Evolutionary conservation across 2,329 filamentous ascomycete species (phyloP).

Genomic region (Microsporum audouinii): DNA sequence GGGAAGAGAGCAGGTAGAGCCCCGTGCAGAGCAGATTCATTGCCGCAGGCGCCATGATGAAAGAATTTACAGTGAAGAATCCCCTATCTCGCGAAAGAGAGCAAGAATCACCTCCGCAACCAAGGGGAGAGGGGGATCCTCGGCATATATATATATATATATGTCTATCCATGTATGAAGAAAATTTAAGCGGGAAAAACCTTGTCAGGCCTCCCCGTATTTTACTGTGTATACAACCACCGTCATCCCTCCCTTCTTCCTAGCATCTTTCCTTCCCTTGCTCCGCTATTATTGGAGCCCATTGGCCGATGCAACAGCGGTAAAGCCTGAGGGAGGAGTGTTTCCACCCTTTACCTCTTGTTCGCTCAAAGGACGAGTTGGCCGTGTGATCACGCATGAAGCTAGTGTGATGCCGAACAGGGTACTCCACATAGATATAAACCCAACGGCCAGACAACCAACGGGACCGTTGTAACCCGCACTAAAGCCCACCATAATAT

Average conservation of each 20-base stretch:
- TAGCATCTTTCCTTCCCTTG: background rate
- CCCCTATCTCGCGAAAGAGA: background rate
- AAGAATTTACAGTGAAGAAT: background rate
- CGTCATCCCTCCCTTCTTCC: background rate
- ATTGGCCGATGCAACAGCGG: background rate
- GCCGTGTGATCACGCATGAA: background rate
- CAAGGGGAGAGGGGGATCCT: background rate
- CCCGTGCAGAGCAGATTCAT: conserved; percentile 8
- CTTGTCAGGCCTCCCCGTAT: background rate
- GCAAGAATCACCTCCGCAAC: background rate
- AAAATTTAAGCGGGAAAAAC: background rate
- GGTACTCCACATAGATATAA: background rate
- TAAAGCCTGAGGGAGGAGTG: background rate
- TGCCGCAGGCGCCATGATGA: conserved; percentile 10
- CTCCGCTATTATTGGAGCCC: background rate
- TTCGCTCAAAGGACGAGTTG: background rate
- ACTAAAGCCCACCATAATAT: background rate
- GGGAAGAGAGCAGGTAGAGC: conserved; percentile 12
- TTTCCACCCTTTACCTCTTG: background rate
- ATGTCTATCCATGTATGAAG: background rate
- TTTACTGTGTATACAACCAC: background rate
- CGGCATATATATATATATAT: background rate
- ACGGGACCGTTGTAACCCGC: background rate
- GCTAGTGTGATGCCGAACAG: background rate
- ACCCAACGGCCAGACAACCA: background rate